These are phyloP conservation scores for Tirmania nivea DNA, from an alignment of 495 filamentous ascomycete genomes.

Conservation along the genomic window DNA sequence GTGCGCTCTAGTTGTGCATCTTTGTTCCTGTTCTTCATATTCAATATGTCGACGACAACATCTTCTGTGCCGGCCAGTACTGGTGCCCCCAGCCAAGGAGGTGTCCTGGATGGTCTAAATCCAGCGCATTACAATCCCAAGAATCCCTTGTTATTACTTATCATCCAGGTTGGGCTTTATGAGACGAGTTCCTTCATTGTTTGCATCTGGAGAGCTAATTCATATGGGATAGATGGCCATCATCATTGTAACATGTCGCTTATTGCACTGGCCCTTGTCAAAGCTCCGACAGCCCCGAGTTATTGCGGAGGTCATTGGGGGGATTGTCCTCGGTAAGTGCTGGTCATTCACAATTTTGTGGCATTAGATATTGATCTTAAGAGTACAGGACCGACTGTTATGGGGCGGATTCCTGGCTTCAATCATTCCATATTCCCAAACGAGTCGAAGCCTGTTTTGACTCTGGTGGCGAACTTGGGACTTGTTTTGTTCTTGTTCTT, in stretches of 20 bases:
- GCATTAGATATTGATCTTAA: neutral
- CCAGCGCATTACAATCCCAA: constrained; percentile 47
- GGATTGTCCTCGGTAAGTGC: constrained; percentile 72
- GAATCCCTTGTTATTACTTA: constrained; percentile 83
- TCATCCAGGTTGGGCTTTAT: constrained; percentile 51
- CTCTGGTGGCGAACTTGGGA: constrained; percentile 72
- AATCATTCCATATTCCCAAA: constrained; percentile 48
- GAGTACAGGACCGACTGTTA: constrained; percentile 36
- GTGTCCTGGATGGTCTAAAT: constrained; percentile 53
- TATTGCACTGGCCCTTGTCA: constrained; percentile 66
- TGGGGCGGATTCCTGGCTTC: constrained; percentile 57
- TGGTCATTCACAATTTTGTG: constrained; percentile 51
- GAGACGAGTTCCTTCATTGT: neutral
- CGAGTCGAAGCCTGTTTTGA: constrained; percentile 43
- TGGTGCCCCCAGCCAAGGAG: constrained; percentile 33
- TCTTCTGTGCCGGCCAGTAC: neutral
- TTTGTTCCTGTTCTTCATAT: too few relatives aligned
- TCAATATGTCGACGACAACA: too few relatives aligned
- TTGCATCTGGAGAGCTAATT: neutral
- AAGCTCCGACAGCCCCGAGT: constrained; percentile 76
- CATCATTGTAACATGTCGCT: constrained; percentile 73
- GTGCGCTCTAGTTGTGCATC: too few relatives aligned
- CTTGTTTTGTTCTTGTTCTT: constrained; percentile 81
- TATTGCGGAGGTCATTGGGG: constrained; percentile 88
- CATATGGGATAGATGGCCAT: constrained; percentile 41